Base-by-base conservation (phyloP, 768 basidiomycete genomes). In the Tylopilus sp. region DNA sequence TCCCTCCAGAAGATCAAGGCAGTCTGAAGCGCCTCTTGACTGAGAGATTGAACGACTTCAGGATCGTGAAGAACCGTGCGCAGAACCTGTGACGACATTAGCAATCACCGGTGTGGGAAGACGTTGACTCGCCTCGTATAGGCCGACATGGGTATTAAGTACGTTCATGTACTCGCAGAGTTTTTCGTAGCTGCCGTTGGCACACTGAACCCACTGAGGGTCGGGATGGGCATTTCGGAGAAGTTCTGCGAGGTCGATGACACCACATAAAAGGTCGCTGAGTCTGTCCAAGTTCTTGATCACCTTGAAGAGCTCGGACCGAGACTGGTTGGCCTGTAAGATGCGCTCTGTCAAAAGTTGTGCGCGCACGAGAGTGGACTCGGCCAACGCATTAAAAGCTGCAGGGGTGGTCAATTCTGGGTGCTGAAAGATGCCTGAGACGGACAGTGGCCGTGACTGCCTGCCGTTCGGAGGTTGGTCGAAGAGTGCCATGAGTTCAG, bases 151-250 rank as follows among this genome's bases (percentile, higher is more conserved):
- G 28, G 95, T 98, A 69, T 99, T 99, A 52, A 98, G 75, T 41
- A 91, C 84, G 69, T 98, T 98, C 95, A 99, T 98, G 69, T 89
- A 95, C 71, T 94, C 90, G 73, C 93, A 98, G 55, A 98, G 75
- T 55, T 80, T 82, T 69, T 93, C 94, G 68, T 98, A 98, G 39
- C 89, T 88, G 55, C 79, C 76, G 64, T 97, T 91, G 40, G 91
- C 91, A 44, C 86, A 86, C 15, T 82, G 77, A 15, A 91, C 79
- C 95, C 95, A 98, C 41, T 70, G 62, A 23, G 75, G 73, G 64
- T 97, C 91, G 1, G 95, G 94, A 73, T 98, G 95, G 0, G 92
- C 86, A 65, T 95, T 95, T 56, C 95, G 81, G 25, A 99, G 78
- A 44, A 97, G 79, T 68, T 99, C 97, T 46, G 93, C 90, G 52